Evolutionary conservation across 352 stramenopile genomes (phyloP).

Genomic region (Phytophthora podocarpi): DNA sequence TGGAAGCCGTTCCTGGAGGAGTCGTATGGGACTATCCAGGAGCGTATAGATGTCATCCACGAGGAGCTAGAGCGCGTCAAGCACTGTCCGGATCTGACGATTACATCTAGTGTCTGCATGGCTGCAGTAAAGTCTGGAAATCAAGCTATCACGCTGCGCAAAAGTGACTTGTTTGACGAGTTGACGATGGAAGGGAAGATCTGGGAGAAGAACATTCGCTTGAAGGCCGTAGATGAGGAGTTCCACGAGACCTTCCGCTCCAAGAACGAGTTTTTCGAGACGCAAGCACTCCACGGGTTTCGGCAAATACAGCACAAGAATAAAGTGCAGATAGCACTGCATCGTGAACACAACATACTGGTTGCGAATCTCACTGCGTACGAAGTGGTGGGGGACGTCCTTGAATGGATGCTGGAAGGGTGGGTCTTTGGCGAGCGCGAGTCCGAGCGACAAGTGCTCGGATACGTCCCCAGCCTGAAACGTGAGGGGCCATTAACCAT

Average conservation of each 20-base stretch:
- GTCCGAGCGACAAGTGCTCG: slow-evolving; percentile 67
- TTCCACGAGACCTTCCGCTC: slow-evolving; percentile 91
- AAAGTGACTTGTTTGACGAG: slow-evolving; percentile 76
- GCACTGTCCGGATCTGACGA: slow-evolving; percentile 48
- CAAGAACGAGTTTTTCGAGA: slow-evolving; percentile 87
- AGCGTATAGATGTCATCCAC: slow-evolving; percentile 61
- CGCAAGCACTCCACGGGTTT: slow-evolving; percentile 91
- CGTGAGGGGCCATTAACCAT: slow-evolving; percentile 73
- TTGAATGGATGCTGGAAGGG: slow-evolving; percentile 96
- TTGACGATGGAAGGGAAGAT: slow-evolving; percentile 68
- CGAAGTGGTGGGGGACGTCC: slow-evolving; percentile 94
- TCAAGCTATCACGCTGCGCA: slow-evolving; percentile 54
- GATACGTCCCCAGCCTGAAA: slow-evolving; percentile 89
- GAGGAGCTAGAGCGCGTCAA: slow-evolving; percentile 80
- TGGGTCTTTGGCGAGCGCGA: slow-evolving; percentile 96
- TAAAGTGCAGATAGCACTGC: slow-evolving; percentile 80
- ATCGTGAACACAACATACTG: slow-evolving; percentile 88
- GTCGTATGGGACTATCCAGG: slow-evolving; percentile 53
- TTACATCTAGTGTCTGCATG: slow-evolving; percentile 64
- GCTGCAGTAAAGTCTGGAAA: slow-evolving; percentile 64
- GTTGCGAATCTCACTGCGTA: slow-evolving; percentile 83
- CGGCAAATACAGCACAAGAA: slow-evolving; percentile 82
- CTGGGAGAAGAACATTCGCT: slow-evolving; percentile 69
- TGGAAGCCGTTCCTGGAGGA: slow-evolving; percentile 73
- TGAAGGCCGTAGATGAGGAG: slow-evolving; percentile 90